Conservation (phyloP, 495 filamentous ascomycete species). For the Neurospora sp. region DNA sequence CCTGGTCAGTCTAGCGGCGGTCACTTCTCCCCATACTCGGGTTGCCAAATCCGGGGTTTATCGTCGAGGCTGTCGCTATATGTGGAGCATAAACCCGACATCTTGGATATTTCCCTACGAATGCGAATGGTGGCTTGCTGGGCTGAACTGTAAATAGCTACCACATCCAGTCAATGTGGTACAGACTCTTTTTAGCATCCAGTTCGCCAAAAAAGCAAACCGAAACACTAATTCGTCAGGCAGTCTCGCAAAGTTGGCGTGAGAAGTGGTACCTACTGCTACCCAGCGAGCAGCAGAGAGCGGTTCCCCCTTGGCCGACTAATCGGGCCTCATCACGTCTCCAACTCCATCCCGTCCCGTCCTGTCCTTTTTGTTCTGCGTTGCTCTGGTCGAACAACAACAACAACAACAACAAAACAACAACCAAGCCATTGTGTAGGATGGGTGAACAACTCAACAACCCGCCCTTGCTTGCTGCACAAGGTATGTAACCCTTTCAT, state of each 20-base stretch:
- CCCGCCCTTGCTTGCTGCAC: background rate
- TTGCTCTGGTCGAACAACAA: background rate
- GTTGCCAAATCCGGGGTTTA: background rate
- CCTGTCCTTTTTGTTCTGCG: too few relatives aligned
- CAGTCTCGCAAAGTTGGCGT: background rate
- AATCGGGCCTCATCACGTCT: background rate
- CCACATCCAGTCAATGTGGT: background rate
- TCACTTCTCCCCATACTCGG: background rate
- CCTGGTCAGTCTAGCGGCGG: background rate
- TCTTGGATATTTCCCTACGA: background rate
- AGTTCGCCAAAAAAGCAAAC: background rate
- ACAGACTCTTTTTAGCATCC: background rate
- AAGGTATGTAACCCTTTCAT: background rate
- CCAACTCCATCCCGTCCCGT: background rate
- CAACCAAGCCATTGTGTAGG: too few relatives aligned
- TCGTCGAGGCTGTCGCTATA: background rate
- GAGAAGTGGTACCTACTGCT: background rate
- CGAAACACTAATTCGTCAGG: background rate
- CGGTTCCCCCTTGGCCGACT: background rate
- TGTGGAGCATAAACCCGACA: background rate
- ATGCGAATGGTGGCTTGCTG: background rate
- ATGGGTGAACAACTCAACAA: background rate
- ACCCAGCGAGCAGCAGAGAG: background rate
- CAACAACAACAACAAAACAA: too few relatives aligned
- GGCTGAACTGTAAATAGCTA: background rate